phyloP scores from a whole-genome alignment of 352 stramenopile genomes.

The Phytopythium sindhum region DNA sequence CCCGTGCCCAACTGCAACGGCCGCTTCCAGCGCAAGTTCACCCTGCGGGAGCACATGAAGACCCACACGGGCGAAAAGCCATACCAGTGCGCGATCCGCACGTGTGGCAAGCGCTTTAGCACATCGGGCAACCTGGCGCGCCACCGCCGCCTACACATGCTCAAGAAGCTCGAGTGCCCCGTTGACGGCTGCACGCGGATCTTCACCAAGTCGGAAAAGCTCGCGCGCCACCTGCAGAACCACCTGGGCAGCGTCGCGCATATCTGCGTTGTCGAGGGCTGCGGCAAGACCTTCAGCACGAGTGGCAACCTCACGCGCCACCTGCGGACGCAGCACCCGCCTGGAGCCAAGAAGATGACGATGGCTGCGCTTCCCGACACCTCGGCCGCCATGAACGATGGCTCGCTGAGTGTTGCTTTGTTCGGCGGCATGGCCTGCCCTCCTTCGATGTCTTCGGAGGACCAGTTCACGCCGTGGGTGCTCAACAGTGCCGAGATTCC shows the following conservation, averaged over 20 bases:
- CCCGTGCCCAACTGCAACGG: conserved; percentile 33
- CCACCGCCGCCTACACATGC: conserved; percentile 45
- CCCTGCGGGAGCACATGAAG: conserved; percentile 75
- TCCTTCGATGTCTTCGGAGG: conserved; percentile 15
- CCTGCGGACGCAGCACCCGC: conserved; percentile 59
- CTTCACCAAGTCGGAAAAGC: conserved; percentile 54
- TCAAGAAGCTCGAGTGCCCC: conserved; percentile 48
- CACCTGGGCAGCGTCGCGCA: conserved; percentile 51
- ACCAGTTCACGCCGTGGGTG: conserved; percentile 28
- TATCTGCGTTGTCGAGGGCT: conserved; percentile 52
- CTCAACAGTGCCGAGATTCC: conserved; percentile 13
- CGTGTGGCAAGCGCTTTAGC: conserved; percentile 58
- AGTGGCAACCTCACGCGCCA: conserved; percentile 66
- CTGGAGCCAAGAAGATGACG: conserved; percentile 27
- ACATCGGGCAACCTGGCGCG: conserved; percentile 62
- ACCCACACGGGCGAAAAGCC: conserved; percentile 80
- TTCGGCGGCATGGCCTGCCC: conserved; percentile 13
- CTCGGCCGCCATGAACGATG: not conserved
- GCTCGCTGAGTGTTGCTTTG: not conserved
- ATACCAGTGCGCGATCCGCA: conserved; percentile 48
- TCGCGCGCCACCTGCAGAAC: conserved; percentile 45
- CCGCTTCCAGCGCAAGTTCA: conserved; percentile 73
- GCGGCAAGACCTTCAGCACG: conserved; percentile 66
- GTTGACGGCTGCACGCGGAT: conserved; percentile 43
- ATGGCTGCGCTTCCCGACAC: conserved; percentile 7